Percentiles rank a stretch among this genome's conserved stretches.
Conservation (phyloP, 2,329 filamentous ascomycete species). For the Acrocalymma vagum region DNA sequence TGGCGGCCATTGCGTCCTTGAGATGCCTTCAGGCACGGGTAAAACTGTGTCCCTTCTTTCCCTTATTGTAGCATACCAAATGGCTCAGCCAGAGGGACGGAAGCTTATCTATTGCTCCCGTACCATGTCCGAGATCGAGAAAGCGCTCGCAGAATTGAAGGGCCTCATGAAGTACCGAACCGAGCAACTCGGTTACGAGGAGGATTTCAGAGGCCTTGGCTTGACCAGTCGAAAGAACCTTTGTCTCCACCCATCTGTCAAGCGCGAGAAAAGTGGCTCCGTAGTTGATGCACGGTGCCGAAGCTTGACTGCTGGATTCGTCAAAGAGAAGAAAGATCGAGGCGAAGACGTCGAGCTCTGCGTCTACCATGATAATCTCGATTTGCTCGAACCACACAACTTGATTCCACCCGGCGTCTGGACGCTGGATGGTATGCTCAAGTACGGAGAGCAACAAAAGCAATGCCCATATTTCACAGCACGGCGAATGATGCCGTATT, state of each 20-base stretch:
- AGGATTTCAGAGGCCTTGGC: conserved; percentile 92
- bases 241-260: conserved; percentile 95
- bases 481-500: conserved; percentile 98
- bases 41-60: conserved; percentile 97
- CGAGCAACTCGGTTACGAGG: conserved; percentile 85
- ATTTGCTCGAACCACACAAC: conserved; percentile 93
- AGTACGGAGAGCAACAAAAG: conserved; percentile 93
- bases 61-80: conserved; percentile 95
- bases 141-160: conserved; percentile 90
- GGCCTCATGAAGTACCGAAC: conserved; percentile 94
- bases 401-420: conserved; percentile 94
- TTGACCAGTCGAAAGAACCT: conserved; percentile 97
- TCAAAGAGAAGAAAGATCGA: conserved; percentile 95
- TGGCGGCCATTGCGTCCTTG: conserved; percentile 92
- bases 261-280: conserved; percentile 91
- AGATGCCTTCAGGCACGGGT: conserved; percentile 98
- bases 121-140: conserved; percentile 99
- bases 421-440: conserved; percentile 88
- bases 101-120: conserved; percentile 99
- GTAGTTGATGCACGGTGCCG: conserved; percentile 96
- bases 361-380: conserved; percentile 97
- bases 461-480: conserved; percentile 98
- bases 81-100: conserved; percentile 88
- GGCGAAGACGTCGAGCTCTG: conserved; percentile 95
- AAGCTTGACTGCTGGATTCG: conserved; percentile 93